phyloP scores from a whole-genome alignment of 139 green algal genomes.

The Coccomyxa sp. region DNA sequence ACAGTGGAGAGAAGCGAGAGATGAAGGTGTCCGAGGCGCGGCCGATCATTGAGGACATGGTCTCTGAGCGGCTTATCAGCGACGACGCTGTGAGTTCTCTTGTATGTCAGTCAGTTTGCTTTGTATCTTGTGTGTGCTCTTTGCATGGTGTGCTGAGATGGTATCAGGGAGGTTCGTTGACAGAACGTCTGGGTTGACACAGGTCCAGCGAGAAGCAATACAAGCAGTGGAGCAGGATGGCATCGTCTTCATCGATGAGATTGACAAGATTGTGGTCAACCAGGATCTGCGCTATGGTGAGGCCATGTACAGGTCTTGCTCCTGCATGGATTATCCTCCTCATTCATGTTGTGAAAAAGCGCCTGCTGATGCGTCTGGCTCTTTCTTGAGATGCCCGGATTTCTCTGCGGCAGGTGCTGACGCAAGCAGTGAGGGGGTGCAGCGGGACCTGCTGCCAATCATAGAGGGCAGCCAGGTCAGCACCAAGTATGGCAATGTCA shows the following conservation, averaged over 20 bases:
- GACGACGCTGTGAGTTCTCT: slow-evolving; percentile 37
- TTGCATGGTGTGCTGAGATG: too few species aligned
- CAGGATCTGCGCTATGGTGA: slow-evolving; percentile 55
- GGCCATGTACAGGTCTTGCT: neutral
- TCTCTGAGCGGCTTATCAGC: slow-evolving; percentile 75
- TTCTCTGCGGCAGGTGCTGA: slow-evolving; percentile 27
- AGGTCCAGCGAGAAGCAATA: slow-evolving; percentile 72
- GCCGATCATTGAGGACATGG: slow-evolving; percentile 68
- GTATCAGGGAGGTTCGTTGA: too few species aligned
- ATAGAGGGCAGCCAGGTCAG: slow-evolving; percentile 82
- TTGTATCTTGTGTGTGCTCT: too few species aligned
- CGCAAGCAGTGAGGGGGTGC: slow-evolving; percentile 71
- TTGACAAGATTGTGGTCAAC: slow-evolving; percentile 92
- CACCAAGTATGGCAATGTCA: slow-evolving; percentile 91
- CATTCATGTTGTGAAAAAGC: too few species aligned
- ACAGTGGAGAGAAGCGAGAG: slow-evolving; percentile 46
- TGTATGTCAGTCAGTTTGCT: too few species aligned
- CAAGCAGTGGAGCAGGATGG: slow-evolving; percentile 58
- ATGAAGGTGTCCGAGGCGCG: slow-evolving; percentile 72
- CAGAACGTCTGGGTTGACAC: neutral
- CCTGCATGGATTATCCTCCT: too few species aligned
- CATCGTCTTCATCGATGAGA: slow-evolving; percentile 98
- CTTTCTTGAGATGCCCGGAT: too few species aligned
- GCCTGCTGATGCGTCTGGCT: too few species aligned
- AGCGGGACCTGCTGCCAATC: slow-evolving; percentile 96